These are phyloP conservation scores for Fraxinus cuspidata DNA, from an alignment of 257 asterid species.

Conservation along the genomic window DNA sequence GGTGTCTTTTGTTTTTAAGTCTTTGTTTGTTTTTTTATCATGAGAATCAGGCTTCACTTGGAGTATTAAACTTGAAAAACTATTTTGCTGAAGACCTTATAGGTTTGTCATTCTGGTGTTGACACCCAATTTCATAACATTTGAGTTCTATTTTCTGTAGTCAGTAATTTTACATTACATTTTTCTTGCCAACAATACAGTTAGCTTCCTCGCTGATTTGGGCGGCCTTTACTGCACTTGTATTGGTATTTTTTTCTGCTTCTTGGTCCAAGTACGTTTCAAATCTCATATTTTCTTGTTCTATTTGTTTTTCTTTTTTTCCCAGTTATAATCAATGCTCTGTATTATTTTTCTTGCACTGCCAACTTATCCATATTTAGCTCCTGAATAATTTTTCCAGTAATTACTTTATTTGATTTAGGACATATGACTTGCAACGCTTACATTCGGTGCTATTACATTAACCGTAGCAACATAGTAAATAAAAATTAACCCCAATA, in stretches of 20 bases:
- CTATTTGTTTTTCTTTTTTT: background rate
- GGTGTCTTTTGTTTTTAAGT: background rate
- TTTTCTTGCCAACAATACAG: conserved; percentile 63
- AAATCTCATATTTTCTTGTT: conserved; percentile 22
- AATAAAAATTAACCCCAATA: background rate
- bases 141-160: conserved; percentile 5
- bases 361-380: conserved; percentile 5
- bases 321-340: background rate
- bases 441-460: background rate
- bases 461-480: background rate
- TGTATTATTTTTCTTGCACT: conserved; percentile 1
- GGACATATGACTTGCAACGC: background rate
- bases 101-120: background rate
- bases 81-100: background rate
- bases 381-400: background rate
- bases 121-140: background rate
- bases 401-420: conserved; percentile 8
- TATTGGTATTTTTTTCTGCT: conserved; percentile 78
- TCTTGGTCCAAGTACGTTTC: conserved; percentile 81
- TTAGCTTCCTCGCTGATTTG: conserved; percentile 95
- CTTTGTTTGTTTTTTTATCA: conserved; percentile 11
- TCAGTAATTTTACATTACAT: conserved; percentile 34
- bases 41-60: conserved; percentile 13
- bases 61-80: conserved; percentile 24
- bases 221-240: conserved; percentile 97